Percentiles rank a stretch among this genome's conserved stretches.
Conservation (phyloP, 495 filamentous ascomycete species). For the Aspergillus egyptiacus region DNA sequence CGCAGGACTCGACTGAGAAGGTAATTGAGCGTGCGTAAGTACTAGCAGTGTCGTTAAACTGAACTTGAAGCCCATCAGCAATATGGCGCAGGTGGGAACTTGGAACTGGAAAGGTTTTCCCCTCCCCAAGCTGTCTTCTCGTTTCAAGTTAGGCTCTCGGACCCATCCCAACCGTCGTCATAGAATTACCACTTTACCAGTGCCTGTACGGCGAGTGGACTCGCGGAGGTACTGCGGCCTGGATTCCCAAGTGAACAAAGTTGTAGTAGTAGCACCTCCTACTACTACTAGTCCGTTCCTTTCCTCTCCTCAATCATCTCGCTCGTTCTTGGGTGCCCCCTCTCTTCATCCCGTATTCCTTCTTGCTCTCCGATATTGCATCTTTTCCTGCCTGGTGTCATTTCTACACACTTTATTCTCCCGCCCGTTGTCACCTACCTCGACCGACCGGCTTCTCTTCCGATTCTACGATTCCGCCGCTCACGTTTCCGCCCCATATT, state of each 20-base stretch:
- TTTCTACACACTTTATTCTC: slow-evolving; percentile 2
- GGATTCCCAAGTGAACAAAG: slow-evolving; percentile 4
- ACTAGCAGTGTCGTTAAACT: no score
- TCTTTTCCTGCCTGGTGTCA: background rate
- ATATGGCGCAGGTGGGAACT: no score
- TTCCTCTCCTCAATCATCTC: slow-evolving; percentile 7
- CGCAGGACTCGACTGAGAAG: no score
- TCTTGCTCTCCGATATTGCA: background rate
- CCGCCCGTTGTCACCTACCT: background rate
- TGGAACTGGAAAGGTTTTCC: no score
- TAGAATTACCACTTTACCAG: background rate
- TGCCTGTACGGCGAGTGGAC: slow-evolving; percentile 1
- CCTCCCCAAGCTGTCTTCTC: background rate
- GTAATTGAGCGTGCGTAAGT: no score
- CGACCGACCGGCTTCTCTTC: slow-evolving; percentile 14
- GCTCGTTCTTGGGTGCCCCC: slow-evolving; percentile 2
- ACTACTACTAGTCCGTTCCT: slow-evolving; percentile 6
- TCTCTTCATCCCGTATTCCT: slow-evolving; percentile 2
- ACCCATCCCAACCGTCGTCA: slow-evolving; percentile 9
- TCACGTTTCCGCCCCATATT: slow-evolving; percentile 24
- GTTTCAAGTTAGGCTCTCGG: slow-evolving; percentile 13
- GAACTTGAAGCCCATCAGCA: no score
- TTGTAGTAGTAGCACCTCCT: slow-evolving; percentile 1
- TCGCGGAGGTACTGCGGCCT: slow-evolving; percentile 9
- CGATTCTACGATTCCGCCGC: slow-evolving; percentile 19